Evolutionary conservation across 1,139 yeast genomes (phyloP).

Genomic region (Pichia sp.): DNA sequence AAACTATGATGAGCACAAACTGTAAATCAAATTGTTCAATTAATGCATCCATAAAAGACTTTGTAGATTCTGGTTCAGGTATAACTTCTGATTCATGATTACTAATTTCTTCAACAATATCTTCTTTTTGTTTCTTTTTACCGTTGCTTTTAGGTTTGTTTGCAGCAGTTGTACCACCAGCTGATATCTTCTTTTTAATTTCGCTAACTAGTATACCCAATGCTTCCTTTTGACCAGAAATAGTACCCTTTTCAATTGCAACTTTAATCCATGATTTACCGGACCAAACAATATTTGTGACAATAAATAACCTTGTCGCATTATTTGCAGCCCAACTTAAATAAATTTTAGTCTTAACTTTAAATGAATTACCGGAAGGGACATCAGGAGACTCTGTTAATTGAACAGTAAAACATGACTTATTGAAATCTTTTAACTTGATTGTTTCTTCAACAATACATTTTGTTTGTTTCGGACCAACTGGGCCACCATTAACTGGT

Average conservation of each 20-base stretch:
- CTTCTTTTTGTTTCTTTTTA: constrained; percentile 10
- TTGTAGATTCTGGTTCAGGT: constrained; percentile 4
- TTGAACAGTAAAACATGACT: constrained; percentile 54
- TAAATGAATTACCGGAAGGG: constrained; percentile 83
- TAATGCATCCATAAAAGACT: constrained; percentile 12
- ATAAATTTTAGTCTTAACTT: constrained; percentile 59
- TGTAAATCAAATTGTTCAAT: constrained; percentile 21
- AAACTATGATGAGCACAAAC: constrained; percentile 17
- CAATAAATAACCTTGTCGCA: constrained; percentile 52
- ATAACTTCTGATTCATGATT: constrained; percentile 10
- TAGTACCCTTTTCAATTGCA: constrained; percentile 84
- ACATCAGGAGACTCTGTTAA: constrained; percentile 85
- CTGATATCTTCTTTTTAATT: constrained; percentile 40
- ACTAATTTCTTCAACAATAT: constrained; percentile 17
- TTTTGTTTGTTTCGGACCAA: constrained; percentile 92
- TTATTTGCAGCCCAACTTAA: constrained; percentile 76
- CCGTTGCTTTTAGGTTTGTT: constrained; percentile 7
- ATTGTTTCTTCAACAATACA: constrained; percentile 72
- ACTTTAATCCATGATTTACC: constrained; percentile 93
- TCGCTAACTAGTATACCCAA: constrained; percentile 55
- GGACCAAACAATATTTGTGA: constrained; percentile 77
- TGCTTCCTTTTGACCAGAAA: constrained; percentile 80
- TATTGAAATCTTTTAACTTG: constrained; percentile 55
- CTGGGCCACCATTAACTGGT: constrained; percentile 73
- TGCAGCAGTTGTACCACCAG: constrained; percentile 17